Base-by-base conservation (phyloP, 2,329 filamentous ascomycete genomes). In the Boeremia lycopersici region DNA sequence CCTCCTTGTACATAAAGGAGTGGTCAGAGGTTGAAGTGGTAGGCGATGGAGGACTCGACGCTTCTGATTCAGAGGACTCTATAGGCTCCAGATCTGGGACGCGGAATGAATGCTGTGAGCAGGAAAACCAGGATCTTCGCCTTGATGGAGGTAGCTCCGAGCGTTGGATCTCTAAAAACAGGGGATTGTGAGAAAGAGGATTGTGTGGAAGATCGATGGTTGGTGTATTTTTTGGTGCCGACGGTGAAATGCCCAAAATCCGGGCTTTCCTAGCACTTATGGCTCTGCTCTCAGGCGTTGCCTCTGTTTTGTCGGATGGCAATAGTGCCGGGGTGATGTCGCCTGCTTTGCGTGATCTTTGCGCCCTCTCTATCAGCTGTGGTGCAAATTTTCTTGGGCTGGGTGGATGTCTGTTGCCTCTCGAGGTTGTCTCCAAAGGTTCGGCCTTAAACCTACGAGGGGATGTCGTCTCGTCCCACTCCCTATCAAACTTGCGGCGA, bases 351-450 rank as follows among this genome's bases (percentile, higher is more conserved):
- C 89, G 85, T 30, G 86, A 86, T 48, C 91, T 83, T 64, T 86
- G 85, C 4, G 89, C 89, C 2, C 90, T 93, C 74, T 93, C 91
- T 58, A 96, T 87, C 50, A 96, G 79, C 67, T 93, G 88, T 11
- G 91, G 91, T 28, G 87, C 83, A 72, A 96, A 96, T 56, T 76
- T 82, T 36, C 81, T 78, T 26, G 53, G 47, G 4, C 69, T 57
- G 10, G 70, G 50, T 35, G 56, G 68, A 50, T 69, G 53, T 35
- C 47, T 59, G 54, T 63, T 71, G 47, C 48, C 64, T 38, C 53
- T 62, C 33, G 61, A 52, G 6, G 63, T 64, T 7, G 66, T 69
- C 53, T 70, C 67, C 23, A 72, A 31, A 12, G 70, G 68, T 45
- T 74, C 60, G 29, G 67, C 59, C 34, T 64, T 68, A 48, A 73